Percentiles rank a stretch among this genome's conserved stretches.
Conservation (phyloP, 495 filamentous ascomycete genomes). For the Staphylotrichum tortipilum region DNA sequence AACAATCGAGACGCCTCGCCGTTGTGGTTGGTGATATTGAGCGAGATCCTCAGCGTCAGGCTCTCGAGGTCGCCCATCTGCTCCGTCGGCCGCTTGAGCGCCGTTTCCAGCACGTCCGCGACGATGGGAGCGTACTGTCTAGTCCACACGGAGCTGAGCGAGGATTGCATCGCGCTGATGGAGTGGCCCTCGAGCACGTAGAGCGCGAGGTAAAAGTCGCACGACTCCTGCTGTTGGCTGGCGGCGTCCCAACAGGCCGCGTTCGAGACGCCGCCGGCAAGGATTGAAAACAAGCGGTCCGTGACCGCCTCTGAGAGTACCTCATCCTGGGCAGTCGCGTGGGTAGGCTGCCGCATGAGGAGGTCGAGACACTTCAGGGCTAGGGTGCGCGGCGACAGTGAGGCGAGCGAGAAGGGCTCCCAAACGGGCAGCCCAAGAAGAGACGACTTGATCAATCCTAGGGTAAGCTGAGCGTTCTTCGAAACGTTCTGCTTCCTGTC, state of each 20-base stretch:
- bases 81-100: conserved; percentile 24
- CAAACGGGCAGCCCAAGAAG: conserved; percentile 48
- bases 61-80: conserved; percentile 28
- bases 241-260: conserved; percentile 28
- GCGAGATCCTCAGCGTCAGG: conserved; percentile 56
- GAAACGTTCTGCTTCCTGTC: conserved; percentile 64
- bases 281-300: conserved; percentile 41
- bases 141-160: conserved; percentile 28
- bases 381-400: conserved; percentile 53
- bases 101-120: conserved; percentile 28
- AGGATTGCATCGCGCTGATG: conserved; percentile 31
- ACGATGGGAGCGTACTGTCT: conserved; percentile 32
- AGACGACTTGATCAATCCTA: conserved; percentile 44
- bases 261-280: conserved; percentile 29
- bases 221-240: conserved; percentile 21
- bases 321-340: conserved; percentile 38
- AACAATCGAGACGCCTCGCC: conserved; percentile 57
- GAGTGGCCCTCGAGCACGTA: conserved; percentile 37
- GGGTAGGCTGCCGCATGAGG: conserved; percentile 45
- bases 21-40: conserved; percentile 86
- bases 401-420: conserved; percentile 40
- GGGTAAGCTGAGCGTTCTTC: conserved; percentile 45
- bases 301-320: conserved; percentile 46
- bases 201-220: conserved; percentile 34
- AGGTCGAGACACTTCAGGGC: conserved; percentile 57